Percentiles rank a stretch among this genome's conserved stretches.
These are phyloP conservation scores for Tuber calosporum DNA, from an alignment of 495 filamentous ascomycete species.

Conservation along the genomic window DNA sequence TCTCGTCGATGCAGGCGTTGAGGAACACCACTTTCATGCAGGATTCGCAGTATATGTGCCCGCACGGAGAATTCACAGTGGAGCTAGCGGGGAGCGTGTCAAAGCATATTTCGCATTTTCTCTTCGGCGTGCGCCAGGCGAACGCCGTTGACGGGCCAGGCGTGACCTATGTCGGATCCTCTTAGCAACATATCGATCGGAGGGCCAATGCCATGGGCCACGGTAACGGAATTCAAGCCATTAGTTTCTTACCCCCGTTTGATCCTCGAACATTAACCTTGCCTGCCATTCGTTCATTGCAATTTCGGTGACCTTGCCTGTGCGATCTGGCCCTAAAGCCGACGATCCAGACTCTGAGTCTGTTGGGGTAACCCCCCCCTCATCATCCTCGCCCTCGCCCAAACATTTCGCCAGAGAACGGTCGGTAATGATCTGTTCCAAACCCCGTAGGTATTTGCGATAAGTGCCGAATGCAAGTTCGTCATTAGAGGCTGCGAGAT, in stretches of 20 bases:
- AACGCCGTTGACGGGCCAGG: background rate
- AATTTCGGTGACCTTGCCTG: background rate
- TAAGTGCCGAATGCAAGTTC: constrained; percentile 25
- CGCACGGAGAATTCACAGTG: constrained; percentile 12
- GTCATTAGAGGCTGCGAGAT: constrained; percentile 14
- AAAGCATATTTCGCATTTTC: constrained; percentile 17
- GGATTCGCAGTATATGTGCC: constrained; percentile 26
- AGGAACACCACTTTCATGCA: constrained; percentile 33
- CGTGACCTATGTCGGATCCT: background rate
- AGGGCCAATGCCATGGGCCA: background rate
- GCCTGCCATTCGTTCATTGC: background rate
- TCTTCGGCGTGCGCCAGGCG: background rate
- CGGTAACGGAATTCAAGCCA: background rate
- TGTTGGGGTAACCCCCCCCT: background rate
- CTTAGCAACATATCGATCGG: background rate
- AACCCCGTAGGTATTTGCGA: constrained; percentile 16
- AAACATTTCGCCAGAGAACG: constrained; percentile 21
- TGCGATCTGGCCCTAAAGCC: background rate
- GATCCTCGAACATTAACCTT: background rate
- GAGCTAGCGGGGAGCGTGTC: constrained; percentile 13
- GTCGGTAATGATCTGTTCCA: constrained; percentile 12
- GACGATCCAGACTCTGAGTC: background rate
- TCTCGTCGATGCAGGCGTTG: constrained; percentile 29
- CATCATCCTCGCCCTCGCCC: background rate
- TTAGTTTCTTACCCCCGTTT: background rate